These are phyloP conservation scores for Magnusiomyces ingens DNA, from an alignment of 1,139 yeast species.

Conservation along the genomic window DNA sequence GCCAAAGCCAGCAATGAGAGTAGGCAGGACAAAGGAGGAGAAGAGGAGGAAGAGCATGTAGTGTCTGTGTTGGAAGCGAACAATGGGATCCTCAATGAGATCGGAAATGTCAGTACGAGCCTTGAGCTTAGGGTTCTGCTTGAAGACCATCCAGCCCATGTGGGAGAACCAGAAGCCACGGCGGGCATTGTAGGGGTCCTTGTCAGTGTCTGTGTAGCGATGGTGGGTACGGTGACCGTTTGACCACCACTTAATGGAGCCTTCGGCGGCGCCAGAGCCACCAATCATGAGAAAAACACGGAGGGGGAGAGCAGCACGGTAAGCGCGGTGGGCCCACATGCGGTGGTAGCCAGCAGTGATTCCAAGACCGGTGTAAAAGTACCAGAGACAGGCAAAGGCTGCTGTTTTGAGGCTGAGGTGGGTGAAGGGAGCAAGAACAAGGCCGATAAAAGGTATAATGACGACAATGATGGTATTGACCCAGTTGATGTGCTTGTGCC, in stretches of 20 bases:
- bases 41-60: constrained; percentile 62
- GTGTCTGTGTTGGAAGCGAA: constrained; percentile 89
- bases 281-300: constrained; percentile 68
- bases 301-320: constrained; percentile 66
- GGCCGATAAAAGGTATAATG: constrained; percentile 61
- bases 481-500: constrained; percentile 92
- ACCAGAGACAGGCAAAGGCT: constrained; percentile 53
- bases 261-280: constrained; percentile 95
- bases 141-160: constrained; percentile 94
- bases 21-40: constrained; percentile 69
- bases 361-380: constrained; percentile 72
- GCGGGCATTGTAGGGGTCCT: constrained; percentile 98
- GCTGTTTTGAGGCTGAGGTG: constrained; percentile 59
- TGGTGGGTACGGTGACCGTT: constrained; percentile 97
- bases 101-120: constrained; percentile 97
- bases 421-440: constrained; percentile 45
- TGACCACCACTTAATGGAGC: constrained; percentile 98
- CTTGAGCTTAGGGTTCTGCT: constrained; percentile 88
- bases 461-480: constrained; percentile 74
- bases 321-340: constrained; percentile 83
- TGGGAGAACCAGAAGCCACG: constrained; percentile 93
- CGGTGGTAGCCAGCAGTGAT: constrained; percentile 96
- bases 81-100: constrained; percentile 83
- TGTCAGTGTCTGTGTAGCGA: constrained; percentile 90
- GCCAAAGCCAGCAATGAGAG: constrained; percentile 63